These are phyloP conservation scores for Dioscorea zingiberensis DNA, from an alignment of 106 monocot species.

Conservation along the genomic window DNA sequence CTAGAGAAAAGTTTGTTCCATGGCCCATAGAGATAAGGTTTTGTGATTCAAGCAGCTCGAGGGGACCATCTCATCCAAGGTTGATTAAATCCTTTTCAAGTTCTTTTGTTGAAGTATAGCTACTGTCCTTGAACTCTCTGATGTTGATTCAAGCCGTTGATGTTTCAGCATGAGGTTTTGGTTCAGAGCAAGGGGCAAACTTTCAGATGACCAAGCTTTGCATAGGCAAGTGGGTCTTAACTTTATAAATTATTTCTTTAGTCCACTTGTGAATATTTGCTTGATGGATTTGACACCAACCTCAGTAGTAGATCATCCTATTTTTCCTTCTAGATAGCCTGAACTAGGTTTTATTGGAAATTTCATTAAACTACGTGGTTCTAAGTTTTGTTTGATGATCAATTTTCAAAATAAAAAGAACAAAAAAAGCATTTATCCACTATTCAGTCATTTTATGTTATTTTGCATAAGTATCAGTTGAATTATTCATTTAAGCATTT, in stretches of 20 bases:
- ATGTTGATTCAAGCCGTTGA: neutral
- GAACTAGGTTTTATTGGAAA: no score
- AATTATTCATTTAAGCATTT: no score
- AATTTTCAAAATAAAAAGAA: no score
- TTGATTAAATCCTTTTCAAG: slow-evolving; percentile 6
- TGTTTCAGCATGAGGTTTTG: slow-evolving; percentile 68
- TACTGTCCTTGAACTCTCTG: neutral
- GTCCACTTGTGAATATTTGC: neutral
- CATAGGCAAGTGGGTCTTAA: slow-evolving; percentile 55
- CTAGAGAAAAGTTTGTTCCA: slow-evolving; percentile 60
- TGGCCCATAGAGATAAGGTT: slow-evolving; percentile 89
- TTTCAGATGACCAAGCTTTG: slow-evolving; percentile 89
- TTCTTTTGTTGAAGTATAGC: neutral
- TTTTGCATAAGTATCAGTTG: no score
- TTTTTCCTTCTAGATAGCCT: no score
- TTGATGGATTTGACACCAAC: neutral
- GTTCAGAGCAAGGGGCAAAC: slow-evolving; percentile 86
- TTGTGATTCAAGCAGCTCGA: slow-evolving; percentile 30
- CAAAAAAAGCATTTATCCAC: no score
- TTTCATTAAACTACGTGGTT: no score
- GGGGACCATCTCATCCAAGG: slow-evolving; percentile 44
- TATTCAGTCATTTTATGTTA: no score
- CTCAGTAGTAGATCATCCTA: neutral
- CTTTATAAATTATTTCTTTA: neutral
- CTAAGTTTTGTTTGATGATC: no score